Base-by-base conservation (phyloP, 202 grass and related monocot genomes). In the Panicum virgatum region DNA sequence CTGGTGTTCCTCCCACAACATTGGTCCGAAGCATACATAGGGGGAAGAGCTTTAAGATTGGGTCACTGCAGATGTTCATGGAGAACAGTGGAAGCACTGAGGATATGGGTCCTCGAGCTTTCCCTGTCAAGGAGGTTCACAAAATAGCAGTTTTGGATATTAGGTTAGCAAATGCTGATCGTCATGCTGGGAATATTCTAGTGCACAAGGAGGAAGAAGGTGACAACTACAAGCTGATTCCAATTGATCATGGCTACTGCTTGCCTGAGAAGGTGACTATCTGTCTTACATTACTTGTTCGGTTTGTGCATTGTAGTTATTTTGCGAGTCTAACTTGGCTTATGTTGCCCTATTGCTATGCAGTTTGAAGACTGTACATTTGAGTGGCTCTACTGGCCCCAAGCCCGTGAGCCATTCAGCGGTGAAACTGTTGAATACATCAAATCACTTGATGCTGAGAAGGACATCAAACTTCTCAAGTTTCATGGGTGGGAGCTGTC, bases 81-180 rank as follows among this genome's bases (percentile, higher is more conserved):
- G 61, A 88, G 32, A 97, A 94, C 67, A 72, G 53, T 50, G 94
- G 94, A 60, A 94, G 92, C 64, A 89, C 90, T 56, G 94, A 97
- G 75, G 94, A 97, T 84, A 92, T 94, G 83, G 94, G 94, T 56
- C 86, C 94, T n/a, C 71, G 82, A 77, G 59, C 83, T 54, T 97
- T 97, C 72, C 88, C 92, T n/a, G 94, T 91, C 43, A 75, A 86
- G 67, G 92, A 97, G 75, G 90, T 97, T 51, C 94, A 97, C 79
- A 97, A 89, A 79, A 97, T 97, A 80, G 88, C 90, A 60, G 92
- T 97, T 34, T 90, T 94, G 67, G 94, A 97, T 92, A 92, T 97
- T 88, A 92, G 94, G 72, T 80, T 97, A 73, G 94, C 92, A 8
- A 97, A 97, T 86, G 90, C 90, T 82, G 94, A 97, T 89, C 90